Percentiles rank a stretch among this genome's conserved stretches.
Conservation (phyloP, 1,139 yeast genomes). For the Suhomyces guaymorum region DNA sequence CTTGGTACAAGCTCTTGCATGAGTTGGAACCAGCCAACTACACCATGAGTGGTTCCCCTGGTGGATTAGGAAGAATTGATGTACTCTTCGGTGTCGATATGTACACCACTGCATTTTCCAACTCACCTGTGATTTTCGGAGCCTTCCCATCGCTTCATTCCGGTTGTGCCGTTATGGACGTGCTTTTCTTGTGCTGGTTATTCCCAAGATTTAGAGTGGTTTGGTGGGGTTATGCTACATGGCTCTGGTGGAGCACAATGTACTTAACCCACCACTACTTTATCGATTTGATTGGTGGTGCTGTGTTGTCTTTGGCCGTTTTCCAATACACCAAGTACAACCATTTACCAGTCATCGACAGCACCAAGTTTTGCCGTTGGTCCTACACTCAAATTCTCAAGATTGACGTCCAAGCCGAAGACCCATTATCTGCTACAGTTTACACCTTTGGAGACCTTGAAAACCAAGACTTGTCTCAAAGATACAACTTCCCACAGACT, state of each 20-base stretch:
- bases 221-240: slow-evolving; percentile 74
- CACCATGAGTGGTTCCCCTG: slow-evolving; percentile 92
- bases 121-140: slow-evolving; percentile 93
- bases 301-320: slow-evolving; percentile 68
- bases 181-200: slow-evolving; percentile 75
- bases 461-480: slow-evolving; percentile 2
- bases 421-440: slow-evolving; percentile 31
- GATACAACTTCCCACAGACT: slow-evolving; percentile 2
- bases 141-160: slow-evolving; percentile 97
- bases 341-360: slow-evolving; percentile 70
- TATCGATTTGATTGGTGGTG: slow-evolving; percentile 89
- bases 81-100: slow-evolving; percentile 73
- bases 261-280: slow-evolving; percentile 94
- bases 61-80: slow-evolving; percentile 93
- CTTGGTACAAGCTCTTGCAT: slow-evolving; percentile 90
- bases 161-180: slow-evolving; percentile 93
- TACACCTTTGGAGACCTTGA: slow-evolving; percentile 12
- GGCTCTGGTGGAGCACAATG: slow-evolving; percentile 99
- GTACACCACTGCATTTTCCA: slow-evolving; percentile 83
- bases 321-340: slow-evolving; percentile 73
- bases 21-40: slow-evolving; percentile 92
- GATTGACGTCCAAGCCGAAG: slow-evolving; percentile 29
- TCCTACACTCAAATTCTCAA: slow-evolving; percentile 53
- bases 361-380: slow-evolving; percentile 78
- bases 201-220: slow-evolving; percentile 69